Base-by-base conservation (phyloP, 2,329 filamentous ascomycete genomes). In the Fonsecaea nubica region DNA sequence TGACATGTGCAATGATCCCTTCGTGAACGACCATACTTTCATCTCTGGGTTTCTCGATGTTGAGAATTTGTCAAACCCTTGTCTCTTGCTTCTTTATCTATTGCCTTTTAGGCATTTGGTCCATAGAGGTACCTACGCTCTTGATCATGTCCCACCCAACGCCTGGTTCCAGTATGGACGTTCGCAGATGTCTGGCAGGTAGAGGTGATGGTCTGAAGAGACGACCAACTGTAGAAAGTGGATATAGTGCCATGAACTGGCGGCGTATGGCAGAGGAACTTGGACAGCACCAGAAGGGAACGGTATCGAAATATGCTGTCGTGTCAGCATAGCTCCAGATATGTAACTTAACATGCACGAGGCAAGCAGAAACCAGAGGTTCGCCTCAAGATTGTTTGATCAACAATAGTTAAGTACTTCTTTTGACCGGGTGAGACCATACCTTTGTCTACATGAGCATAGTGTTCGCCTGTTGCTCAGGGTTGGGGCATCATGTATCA, bases 311-410 rank as follows among this genome's bases (percentile, higher is more conserved):
- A 25, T 25, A 9, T 9, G 25, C 45, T 50, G 18, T 50, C 18
- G 45, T 50, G 45, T 50, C 18, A 50, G 45, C 45, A 50, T 50
- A 50, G 45, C 18, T 50, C 18, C 18, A 21, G 45, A 50, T 25
- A 50, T 25, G 18, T 45, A 7, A 18, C 2, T n/a, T 21, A 12
- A 50, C 7, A 21, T 3, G 18, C 18, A 50, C 45, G 3, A 50
- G 25, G 6, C 45, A 50, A 50, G 45, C 45, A 50, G 18, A 13
- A 10, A 10, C 12, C 45, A 10, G 8, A 10, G 8, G 25, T 50
- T 50, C 18, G 13, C 18, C 18, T 50, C 25, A 8, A 25, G 18
- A 50, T 25, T 25, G 45, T 25, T 2, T 21, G 2, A 12, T 50
- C 10, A 18, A 25, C 9, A 18, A 9, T 25, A 25, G 7, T 4